A percentile compares a stretch with the other conserved stretches of the same genome.
Conservation (phyloP, 257 asterid species). For the Solanum clarkiae region DNA sequence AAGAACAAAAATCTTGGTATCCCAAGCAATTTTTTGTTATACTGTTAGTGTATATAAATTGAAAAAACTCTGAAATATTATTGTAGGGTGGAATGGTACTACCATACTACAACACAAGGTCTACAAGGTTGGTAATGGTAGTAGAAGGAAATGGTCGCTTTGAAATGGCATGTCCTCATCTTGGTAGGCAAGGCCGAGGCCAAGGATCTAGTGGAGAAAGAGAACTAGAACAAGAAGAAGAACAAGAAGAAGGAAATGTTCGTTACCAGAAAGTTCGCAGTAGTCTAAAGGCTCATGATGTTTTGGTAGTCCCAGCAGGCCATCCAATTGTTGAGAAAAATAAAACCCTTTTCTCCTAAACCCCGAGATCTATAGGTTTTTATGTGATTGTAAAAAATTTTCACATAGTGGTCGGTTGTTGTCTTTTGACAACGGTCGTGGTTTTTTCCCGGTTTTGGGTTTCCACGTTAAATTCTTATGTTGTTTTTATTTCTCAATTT, state of each 20-base stretch:
- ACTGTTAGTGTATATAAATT: background rate
- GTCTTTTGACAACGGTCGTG: too few species aligned
- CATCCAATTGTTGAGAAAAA: too few species aligned
- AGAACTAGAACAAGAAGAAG: background rate
- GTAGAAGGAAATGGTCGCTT: conserved; percentile 22
- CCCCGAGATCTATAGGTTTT: too few species aligned
- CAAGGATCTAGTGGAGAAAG: background rate
- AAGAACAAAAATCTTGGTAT: background rate
- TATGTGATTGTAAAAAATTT: too few species aligned
- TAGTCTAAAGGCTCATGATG: conserved; percentile 20
- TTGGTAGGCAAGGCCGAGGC: background rate
- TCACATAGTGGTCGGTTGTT: too few species aligned
- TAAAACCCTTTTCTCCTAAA: too few species aligned
- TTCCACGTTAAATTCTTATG: too few species aligned
- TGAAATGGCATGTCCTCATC: conserved; percentile 44
- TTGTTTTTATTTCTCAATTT: too few species aligned
- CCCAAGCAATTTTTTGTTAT: background rate
- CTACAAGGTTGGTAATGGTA: conserved; percentile 18
- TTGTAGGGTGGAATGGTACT: conserved; percentile 37
- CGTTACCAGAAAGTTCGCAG: conserved; percentile 13
- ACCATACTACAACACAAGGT: conserved; percentile 30
- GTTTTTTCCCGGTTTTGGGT: too few species aligned
- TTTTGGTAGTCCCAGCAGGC: conserved; percentile 24
- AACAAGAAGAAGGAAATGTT: background rate
- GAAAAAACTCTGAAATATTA: background rate